Conservation (phyloP, 371 early-diverging fungal genomes). For the Mortierella sp. region DNA sequence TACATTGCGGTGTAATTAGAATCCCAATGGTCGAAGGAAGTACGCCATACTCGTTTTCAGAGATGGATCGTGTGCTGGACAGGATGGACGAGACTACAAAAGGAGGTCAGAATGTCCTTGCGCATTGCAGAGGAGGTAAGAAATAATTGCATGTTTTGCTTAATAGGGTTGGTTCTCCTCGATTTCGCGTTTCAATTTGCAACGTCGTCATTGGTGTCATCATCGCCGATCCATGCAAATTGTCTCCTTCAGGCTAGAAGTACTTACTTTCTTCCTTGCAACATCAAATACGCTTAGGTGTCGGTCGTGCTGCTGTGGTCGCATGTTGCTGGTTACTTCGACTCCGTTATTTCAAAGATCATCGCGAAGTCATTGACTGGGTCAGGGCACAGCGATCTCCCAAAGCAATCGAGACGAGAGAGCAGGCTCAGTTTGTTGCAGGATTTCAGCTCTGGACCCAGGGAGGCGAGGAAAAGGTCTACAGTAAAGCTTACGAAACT, state of each 20-base stretch:
- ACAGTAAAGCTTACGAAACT: constrained; percentile 23
- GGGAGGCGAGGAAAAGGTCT: constrained; percentile 18
- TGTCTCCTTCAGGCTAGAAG: neutral
- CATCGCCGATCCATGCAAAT: neutral
- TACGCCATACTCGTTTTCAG: constrained; percentile 75
- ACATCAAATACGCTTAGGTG: constrained; percentile 61
- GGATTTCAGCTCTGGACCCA: constrained; percentile 43
- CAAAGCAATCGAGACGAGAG: constrained; percentile 55
- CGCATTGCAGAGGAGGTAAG: constrained; percentile 87
- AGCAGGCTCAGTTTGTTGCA: constrained; percentile 47
- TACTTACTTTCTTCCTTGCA: neutral
- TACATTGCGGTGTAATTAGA: constrained; percentile 33
- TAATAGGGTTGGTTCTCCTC: neutral
- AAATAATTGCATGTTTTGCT: neutral
- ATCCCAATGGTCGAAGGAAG: constrained; percentile 85
- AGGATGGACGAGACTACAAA: constrained; percentile 66
- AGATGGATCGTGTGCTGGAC: constrained; percentile 69
- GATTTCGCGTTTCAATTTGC: neutral
- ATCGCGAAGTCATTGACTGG: constrained; percentile 47
- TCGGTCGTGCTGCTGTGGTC: constrained; percentile 84
- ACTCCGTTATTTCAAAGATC: constrained; percentile 36
- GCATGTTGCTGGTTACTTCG: constrained; percentile 81
- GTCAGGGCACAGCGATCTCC: constrained; percentile 48
- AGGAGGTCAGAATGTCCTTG: constrained; percentile 74
- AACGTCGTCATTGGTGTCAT: neutral